Evolutionary conservation across 768 basidiomycete genomes (phyloP).

Genomic region (Chalciporus sphaerocephalus): DNA sequence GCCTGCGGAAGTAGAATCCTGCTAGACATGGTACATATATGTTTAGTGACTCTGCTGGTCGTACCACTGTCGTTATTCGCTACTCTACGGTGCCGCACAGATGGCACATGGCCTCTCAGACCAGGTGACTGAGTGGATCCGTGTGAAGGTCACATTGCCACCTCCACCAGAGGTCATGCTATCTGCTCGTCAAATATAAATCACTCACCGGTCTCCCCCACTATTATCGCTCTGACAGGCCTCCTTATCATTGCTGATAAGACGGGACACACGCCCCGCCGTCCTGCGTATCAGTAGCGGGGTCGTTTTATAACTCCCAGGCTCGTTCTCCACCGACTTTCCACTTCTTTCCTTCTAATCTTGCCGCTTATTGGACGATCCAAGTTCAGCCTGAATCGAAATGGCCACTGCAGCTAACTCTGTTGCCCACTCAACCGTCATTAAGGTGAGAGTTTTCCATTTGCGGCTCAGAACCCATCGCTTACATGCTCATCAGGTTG

Average conservation of each 20-base stretch:
- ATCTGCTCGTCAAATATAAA: background rate
- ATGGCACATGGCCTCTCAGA: constrained; percentile 14
- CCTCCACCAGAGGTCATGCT: too few relatives aligned
- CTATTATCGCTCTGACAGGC: background rate
- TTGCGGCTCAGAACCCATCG: background rate
- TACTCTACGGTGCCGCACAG: too few relatives aligned
- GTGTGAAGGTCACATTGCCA: too few relatives aligned
- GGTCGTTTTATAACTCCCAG: constrained; percentile 1
- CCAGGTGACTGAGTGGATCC: constrained; percentile 7
- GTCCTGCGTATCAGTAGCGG: background rate
- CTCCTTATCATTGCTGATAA: constrained; percentile 8
- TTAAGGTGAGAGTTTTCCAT: constrained; percentile 40
- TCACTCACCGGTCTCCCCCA: too few relatives aligned
- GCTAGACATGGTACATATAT: too few relatives aligned
- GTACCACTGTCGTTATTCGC: too few relatives aligned
- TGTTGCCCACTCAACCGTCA: constrained; percentile 52
- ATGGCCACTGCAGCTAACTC: constrained; percentile 66
- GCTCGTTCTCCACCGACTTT: background rate
- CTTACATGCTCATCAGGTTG: constrained; percentile 40
- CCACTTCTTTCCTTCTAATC: background rate
- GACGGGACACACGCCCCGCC: constrained; percentile 1
- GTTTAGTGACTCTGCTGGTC: too few relatives aligned
- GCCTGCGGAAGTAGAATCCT: too few relatives aligned
- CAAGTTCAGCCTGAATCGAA: background rate
- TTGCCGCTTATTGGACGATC: background rate